Percentiles rank a stretch among this genome's conserved stretches.
These are phyloP conservation scores for Allantophomopsis lycopodina DNA, from an alignment of 2,329 filamentous ascomycete species.

Conservation along the genomic window DNA sequence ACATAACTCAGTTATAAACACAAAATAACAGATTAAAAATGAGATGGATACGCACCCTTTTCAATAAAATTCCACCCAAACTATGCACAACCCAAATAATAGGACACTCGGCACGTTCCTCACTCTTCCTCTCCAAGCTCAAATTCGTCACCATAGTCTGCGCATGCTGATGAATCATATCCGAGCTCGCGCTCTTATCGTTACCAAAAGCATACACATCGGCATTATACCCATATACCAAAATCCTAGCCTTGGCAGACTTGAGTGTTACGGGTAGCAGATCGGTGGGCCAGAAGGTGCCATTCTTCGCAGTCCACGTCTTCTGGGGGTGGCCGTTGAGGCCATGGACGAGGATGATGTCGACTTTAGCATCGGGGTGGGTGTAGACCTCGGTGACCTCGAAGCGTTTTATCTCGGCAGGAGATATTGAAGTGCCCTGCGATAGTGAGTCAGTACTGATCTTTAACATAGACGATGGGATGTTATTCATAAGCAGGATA, in stretches of 20 bases:
- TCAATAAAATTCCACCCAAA: slow-evolving; percentile 59
- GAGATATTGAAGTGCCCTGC: slow-evolving; percentile 33
- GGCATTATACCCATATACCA: slow-evolving; percentile 66
- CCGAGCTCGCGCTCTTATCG: slow-evolving; percentile 44
- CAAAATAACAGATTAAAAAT: not conserved
- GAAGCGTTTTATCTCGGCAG: slow-evolving; percentile 32
- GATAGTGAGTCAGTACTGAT: not conserved
- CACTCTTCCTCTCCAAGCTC: slow-evolving; percentile 45
- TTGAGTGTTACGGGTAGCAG: slow-evolving; percentile 48
- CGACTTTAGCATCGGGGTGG: slow-evolving; percentile 43
- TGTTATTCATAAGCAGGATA: too few species aligned
- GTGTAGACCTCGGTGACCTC: slow-evolving; percentile 45
- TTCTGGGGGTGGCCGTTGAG: slow-evolving; percentile 50
- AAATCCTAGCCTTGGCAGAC: slow-evolving; percentile 42
- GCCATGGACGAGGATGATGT: slow-evolving; percentile 60
- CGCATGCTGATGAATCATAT: slow-evolving; percentile 57
- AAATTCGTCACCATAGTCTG: slow-evolving; percentile 52
- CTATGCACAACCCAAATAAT: slow-evolving; percentile 70
- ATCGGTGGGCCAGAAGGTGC: slow-evolving; percentile 56
- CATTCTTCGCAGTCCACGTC: slow-evolving; percentile 43
- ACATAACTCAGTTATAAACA: not conserved
- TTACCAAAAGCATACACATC: slow-evolving; percentile 36
- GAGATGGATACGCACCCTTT: slow-evolving; percentile 25
- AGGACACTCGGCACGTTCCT: slow-evolving; percentile 42
- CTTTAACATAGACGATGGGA: too few species aligned